Base-by-base conservation (phyloP, 208 protist genomes). In the Leishmania mexicana region DNA sequence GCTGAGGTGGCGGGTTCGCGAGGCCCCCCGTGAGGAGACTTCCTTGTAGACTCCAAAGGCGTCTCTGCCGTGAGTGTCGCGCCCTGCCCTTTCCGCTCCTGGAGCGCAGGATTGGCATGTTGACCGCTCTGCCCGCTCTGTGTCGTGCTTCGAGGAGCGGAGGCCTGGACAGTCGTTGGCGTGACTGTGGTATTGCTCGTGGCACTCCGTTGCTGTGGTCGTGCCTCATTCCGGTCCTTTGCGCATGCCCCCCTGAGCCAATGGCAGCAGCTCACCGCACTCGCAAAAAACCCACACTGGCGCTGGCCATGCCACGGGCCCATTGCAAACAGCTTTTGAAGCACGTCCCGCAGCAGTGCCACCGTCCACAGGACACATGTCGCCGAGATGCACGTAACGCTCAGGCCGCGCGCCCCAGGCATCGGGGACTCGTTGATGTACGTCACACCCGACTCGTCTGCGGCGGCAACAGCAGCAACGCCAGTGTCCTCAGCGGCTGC, bases 331-430 rank as follows among this genome's bases (percentile, higher is more conserved):
- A 60, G 7, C 53, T 75, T 81, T 77, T 31, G 78, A 67, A 85
- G 49, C 28, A 85, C 82, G 28, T 85, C 77, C n/a, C 82, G 82
- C 45, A 85, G 65, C 40, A 85, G 38, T 35, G 77, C 71, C 60
- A 85, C 79, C 3, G 78, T 78, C 82, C 82, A 85, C 71, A 76
- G 38, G n/a, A 40, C 10, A 51, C 82, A 62, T 19, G 77, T 79
- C 28, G 65, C n/a, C 35, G 73, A 58, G 31, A 81, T 58, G 54
- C 7, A 81, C 51, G 7, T 38, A 68, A 85, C 53, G 72, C 19
- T 79, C 77, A 78, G 38, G 24, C 60, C 51, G 42, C 68, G 79
- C 19, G 70, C 53, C 17, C 71, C 54, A 57, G 68, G 64, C 38
- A 73, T 7, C 0, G 5, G 3, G 38, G 45, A 49, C 49, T n/a